Percentiles rank a stretch among this genome's conserved stretches.
Conservation (phyloP, 495 filamentous ascomycete genomes). For the Cercophora newfieldiana region DNA sequence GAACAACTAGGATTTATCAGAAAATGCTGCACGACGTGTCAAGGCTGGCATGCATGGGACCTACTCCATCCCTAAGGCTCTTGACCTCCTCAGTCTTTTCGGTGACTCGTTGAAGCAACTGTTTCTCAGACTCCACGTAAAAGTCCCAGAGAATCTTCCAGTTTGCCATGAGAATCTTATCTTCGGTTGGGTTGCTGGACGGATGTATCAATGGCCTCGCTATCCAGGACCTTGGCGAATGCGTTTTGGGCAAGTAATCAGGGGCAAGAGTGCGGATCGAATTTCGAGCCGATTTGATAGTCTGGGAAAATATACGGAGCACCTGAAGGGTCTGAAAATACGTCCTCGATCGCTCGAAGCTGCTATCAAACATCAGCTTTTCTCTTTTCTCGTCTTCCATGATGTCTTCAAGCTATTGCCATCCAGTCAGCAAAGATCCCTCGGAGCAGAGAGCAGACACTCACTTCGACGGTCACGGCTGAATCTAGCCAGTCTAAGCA, state of each 20-base stretch:
- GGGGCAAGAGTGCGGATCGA: not conserved
- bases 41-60: not conserved
- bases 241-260: not conserved
- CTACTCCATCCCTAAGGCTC: constrained; percentile 17
- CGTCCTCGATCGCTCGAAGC: constrained; percentile 5
- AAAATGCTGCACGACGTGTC: not conserved
- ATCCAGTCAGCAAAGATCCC: not conserved
- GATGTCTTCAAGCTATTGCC: constrained; percentile 11
- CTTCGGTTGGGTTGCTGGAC: not conserved
- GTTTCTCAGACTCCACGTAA: not conserved
- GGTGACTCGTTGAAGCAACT: not conserved
- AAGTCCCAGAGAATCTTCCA: constrained; percentile 10
- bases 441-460: not conserved
- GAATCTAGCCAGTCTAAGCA: constrained; percentile 7
- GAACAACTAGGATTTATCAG: not conserved
- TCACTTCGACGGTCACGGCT: not conserved
- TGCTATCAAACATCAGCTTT: constrained; percentile 15
- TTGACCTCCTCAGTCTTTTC: constrained; percentile 19
- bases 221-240: not conserved
- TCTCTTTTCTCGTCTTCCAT: not conserved
- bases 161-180: constrained; percentile 15
- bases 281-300: constrained; percentile 5
- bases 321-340: constrained; percentile 19
- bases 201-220: not conserved
- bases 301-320: constrained; percentile 12